Base-by-base conservation (phyloP, 805 yeast species). In the Candida tibetensis region DNA sequence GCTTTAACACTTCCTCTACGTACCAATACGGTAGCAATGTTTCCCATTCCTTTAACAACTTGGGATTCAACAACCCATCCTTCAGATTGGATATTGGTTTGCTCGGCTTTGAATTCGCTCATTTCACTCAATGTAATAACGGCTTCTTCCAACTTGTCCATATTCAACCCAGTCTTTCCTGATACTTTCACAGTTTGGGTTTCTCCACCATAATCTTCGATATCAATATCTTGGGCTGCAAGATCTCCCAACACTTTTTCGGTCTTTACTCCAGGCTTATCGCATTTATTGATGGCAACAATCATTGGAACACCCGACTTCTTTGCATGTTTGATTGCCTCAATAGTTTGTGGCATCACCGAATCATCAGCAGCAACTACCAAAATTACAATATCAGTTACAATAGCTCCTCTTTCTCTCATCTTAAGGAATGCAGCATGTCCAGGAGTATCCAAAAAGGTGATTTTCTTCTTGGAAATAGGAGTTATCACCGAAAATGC, bases 351-450 rank as follows among this genome's bases (percentile, higher is more conserved):
- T 0, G 98, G 98, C 95, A 85, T 93, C 16, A 93, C 95, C 0
- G 96, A 86, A 63, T 93, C 99, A 58, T 93, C 97, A 2, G 95
- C 95, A 1, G 98, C 97, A 15, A 93, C 96, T 2, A 91, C 98
- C 38, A 93, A 71, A 32, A 93, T 76, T 25, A 93, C 87, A 34
- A 93, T 82, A 67, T 93, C 99, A 0, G 99, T 93, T 30, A 90
- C 78, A 48, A 79, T 82, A 0, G 99, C 98, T 32, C 99, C 99
- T 49, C 99, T 75, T 63, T 91, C 95, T 49, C 99, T 77, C 96
- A 93, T 89, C 53, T 89, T 89, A 47, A 93, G 68, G 56, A 93
- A 93, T 0, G 98, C 98, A 8, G 96, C 95, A 64, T 93, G 99
- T 0, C 99, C 99, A 0, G 99, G 99, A 0, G 99, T 93, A 60